phyloP scores from a whole-genome alignment of 169 alveolate species.

The Hepatocystis sp. region DNA sequence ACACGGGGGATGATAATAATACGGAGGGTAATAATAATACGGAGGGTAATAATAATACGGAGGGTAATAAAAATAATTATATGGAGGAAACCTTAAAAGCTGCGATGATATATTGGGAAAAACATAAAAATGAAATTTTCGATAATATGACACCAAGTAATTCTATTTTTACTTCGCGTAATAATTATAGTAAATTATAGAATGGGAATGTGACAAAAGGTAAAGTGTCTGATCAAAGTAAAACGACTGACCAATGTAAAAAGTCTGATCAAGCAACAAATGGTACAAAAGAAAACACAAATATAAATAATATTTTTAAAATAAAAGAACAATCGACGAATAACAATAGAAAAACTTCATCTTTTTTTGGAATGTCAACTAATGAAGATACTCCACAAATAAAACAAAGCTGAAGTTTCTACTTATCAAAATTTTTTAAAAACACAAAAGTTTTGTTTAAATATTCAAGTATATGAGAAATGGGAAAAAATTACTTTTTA shows the following conservation, averaged over 20 bases:
- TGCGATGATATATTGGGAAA: too few relatives aligned
- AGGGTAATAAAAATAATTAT: conserved; percentile 2
- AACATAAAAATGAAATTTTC: too few relatives aligned
- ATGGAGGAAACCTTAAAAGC: background rate
- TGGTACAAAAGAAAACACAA: conserved; percentile 4
- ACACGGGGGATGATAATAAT: too few relatives aligned
- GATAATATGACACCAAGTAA: too few relatives aligned
- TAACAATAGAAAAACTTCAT: conserved; percentile 57
- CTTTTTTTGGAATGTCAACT: conserved; percentile 59
- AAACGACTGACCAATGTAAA: too few relatives aligned
- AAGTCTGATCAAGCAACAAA: background rate
- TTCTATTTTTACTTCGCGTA: too few relatives aligned
- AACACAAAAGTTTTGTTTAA: conserved; percentile 24
- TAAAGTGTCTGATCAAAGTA: too few relatives aligned
- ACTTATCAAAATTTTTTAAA: conserved; percentile 1
- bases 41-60: background rate
- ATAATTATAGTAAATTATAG: too few relatives aligned
- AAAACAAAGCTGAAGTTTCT: too few relatives aligned
- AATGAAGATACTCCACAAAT: conserved; percentile 12
- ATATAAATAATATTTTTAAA: conserved; percentile 6
- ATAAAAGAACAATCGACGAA: conserved; percentile 6
- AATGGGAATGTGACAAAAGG: too few relatives aligned
- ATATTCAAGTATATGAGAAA: conserved; percentile 44
- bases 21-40: too few relatives aligned
- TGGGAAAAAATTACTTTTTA: conserved; percentile 41